Base-by-base conservation (phyloP, 1,284 basidiomycete species). In the Pyrrhoderma noxium region DNA sequence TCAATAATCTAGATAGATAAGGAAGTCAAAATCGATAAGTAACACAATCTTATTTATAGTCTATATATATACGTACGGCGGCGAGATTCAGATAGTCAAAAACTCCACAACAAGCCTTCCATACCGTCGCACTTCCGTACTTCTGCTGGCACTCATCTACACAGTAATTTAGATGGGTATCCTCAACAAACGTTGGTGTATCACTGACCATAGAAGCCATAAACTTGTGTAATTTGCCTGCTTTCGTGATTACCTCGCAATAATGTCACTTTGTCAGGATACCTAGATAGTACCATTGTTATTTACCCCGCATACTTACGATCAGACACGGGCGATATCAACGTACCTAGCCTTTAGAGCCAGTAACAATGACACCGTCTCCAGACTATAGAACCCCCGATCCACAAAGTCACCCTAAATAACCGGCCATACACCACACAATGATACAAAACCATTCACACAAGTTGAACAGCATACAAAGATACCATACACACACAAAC, bases 81-180 rank as follows among this genome's bases (percentile, higher is more conserved):
- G 93, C 93, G 7, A 97, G 76, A 64, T 94, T 96, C 23, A 97
- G 73, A 62, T 89, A 93, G 67, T 97, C 94, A 62, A 97, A 97
- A 5, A 96, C 93, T 55, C 81, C 85, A 71, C 94, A 97, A 62
- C 93, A 96, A 18, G 89, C 88, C 67, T 94, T 94, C 93, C 93
- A 96, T 3, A 96, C 92, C 7, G 86, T 82, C 3, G 93, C 83
- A 59, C 86, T 93, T 23, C 94, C 93, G 65, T 96, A 97, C 66
- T 96, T 97, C 67, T 92, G 88, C 68, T 94, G 93, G 62, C 93
- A 96, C 68, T 97, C 93, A 64, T 96, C 93, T 94, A n/a, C n/a
- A n/a, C n/a, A 14, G 42, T 14, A 39, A 41, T 25, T 23, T 40
- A 23, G 22, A n/a, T n/a, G 38, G 31, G 14, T 13, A 38, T 19